Base-by-base conservation (phyloP, 306 rosid species). In the Dalbergia cochinchinensis region DNA sequence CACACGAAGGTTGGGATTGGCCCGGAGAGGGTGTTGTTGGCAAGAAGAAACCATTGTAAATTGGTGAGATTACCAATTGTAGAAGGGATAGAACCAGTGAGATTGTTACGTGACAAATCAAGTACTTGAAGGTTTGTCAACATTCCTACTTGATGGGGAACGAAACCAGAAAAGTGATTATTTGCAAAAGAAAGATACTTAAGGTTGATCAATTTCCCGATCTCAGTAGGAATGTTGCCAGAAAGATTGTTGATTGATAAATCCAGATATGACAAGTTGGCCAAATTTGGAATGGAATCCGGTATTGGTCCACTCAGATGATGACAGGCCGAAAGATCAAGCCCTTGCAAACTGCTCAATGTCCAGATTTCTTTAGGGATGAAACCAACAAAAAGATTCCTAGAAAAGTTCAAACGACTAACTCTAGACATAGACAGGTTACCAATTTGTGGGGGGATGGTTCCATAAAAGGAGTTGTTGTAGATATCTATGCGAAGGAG, bases 151-250 rank as follows among this genome's bases (percentile, higher is more conserved):
- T 62, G 33, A 20, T 6, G 35, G 7, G 79, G 65, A 4, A 64
- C 64, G 4, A n/a, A 12, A 65, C 81, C 81, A 13, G 18, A 37
- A 0, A 78, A 14, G 0, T 3, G 0, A 35, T 63, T 75, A 0
- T 0, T 4, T 0, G 3, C 3, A 44, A 63, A 44, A 63, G 4
- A 6, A 5, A 41, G 47, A 3, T 7, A 2, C 31, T 1, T 0
- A 5, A 77, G 16, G 11, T 34, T 35, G 10, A 12, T 53, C 64
- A 76, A 51, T 8, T 65, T 77, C 3, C 81, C 81, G 65, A 77
- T 20, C 15, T 12, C 65, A 3, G 22, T 3, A 54, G 57, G 57
- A 50, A 50, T 50, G 57, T 50, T 0, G 16, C 57, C 57, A 50
- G 57, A 50, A 50, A 50, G 18, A 50, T 15, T 50, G 57, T 50